Evolutionary conservation across 2,329 filamentous ascomycete species (phyloP), one percentile per base, ranked within the genome.

Genomic region (Epichloe hybrida): DNA sequence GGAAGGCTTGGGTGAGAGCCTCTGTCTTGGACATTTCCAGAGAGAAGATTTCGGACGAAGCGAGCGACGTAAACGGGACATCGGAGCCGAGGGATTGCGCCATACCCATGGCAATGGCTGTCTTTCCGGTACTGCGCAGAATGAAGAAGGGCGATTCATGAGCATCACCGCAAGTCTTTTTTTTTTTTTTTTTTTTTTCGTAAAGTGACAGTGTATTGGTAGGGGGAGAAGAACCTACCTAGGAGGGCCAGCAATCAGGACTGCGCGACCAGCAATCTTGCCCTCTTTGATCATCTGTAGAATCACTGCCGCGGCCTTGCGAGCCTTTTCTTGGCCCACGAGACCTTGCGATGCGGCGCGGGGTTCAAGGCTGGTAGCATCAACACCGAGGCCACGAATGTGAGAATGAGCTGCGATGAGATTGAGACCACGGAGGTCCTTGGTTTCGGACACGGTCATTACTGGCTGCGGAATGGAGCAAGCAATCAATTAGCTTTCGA

Each of bases 1-100:
- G 84, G 74, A 98, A 97, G n/a, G 93, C 91, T 69, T 98, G 93
- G 50, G 91, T 96, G 37, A 98, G 81, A 48, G 93, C 91, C 70
- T 98, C 93, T 38, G 93, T 98, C 74, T 98, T 98, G 61, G 89
- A 95, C 91, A 98, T 97, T 70, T 98, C 93, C 63, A 97, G 80
- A 27, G 90, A 96, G 73, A 96, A 98, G 62, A 98, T 96, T 68
- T 98, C 93, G 53, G 90, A 95, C 13, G 90, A 89, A 42, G 93
- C 88, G 56, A 97, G 83, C 71, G 89, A 90, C 21, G 93, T 98
- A 67, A 98, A 98, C 4, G 93, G 93, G 2, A 96, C 90, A 66
- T 98, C 93, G 46, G 89, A 71, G 44, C 91, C 93, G 49, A 98
- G 80, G 34, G 90, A 95, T 67, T 98, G 93, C 38, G 93, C 86